Evolutionary conservation across 768 basidiomycete species (phyloP).

Genomic region (Lactarius deliciosus): DNA sequence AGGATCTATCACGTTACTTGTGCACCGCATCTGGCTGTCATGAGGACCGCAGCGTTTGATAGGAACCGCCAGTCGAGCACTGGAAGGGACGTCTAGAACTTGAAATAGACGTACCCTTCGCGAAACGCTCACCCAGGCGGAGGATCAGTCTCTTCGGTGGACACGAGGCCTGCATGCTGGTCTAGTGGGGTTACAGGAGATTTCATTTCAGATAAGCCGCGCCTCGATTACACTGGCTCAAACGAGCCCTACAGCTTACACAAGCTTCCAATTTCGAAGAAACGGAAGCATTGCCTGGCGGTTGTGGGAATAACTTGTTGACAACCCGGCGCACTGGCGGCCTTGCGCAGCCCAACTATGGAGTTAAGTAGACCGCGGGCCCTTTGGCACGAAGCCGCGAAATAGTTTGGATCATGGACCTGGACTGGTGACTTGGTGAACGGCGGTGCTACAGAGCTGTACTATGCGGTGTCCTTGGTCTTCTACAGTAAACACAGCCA

Average conservation of each 20-base stretch:
- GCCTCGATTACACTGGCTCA: neutral
- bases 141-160: neutral
- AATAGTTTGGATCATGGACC: neutral
- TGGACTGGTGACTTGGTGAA: neutral
- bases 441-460: neutral
- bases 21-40: neutral
- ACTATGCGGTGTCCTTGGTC: neutral
- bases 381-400: too few relatives aligned
- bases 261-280: neutral
- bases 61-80: neutral
- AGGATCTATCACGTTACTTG: neutral
- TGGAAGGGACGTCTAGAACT: neutral
- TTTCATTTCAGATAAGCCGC: neutral
- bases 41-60: neutral
- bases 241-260: conserved; percentile 1
- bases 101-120: neutral
- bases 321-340: neutral
- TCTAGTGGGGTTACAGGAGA: neutral
- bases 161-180: neutral
- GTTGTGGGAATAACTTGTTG: neutral
- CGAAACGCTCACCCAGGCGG: neutral
- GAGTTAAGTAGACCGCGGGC: neutral
- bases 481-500: neutral
- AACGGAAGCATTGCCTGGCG: neutral
- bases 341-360: neutral